These are phyloP conservation scores for Annulohypoxylon truncatum DNA, from an alignment of 2,329 filamentous ascomycete species.

Conservation along the genomic window DNA sequence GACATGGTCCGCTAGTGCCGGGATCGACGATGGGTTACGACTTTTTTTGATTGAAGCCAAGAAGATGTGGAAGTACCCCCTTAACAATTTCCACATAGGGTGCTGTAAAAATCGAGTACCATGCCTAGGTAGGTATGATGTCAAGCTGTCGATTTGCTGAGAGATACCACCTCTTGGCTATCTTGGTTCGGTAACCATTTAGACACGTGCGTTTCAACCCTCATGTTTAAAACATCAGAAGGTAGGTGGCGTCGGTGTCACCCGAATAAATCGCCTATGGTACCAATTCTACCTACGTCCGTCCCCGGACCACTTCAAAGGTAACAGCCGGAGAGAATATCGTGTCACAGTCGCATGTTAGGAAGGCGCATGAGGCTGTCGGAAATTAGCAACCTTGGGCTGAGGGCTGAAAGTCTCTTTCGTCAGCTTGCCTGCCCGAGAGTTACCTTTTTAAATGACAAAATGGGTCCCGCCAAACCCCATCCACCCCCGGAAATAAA, in stretches of 20 bases:
- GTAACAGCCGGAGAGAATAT: neutral
- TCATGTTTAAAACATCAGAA: neutral
- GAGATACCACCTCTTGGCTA: slow-evolving; percentile 8
- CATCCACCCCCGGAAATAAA: slow-evolving; percentile 25
- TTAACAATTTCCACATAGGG: slow-evolving; percentile 38
- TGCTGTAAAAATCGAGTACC: neutral
- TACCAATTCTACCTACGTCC: neutral
- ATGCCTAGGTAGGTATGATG: no score
- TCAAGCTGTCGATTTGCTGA: slow-evolving; percentile 15
- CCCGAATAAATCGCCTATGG: neutral
- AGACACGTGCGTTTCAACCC: slow-evolving; percentile 7
- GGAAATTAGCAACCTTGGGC: slow-evolving; percentile 26
- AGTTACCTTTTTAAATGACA: slow-evolving; percentile 15
- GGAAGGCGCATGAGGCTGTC: slow-evolving; percentile 29
- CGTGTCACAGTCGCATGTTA: slow-evolving; percentile 31
- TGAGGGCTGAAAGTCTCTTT: slow-evolving; percentile 18
- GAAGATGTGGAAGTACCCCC: slow-evolving; percentile 23
- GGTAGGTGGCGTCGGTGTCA: slow-evolving; percentile 9
- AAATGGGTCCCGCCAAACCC: neutral
- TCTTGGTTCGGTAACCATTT: slow-evolving; percentile 5
- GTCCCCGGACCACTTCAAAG: neutral
- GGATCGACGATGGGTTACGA: slow-evolving; percentile 31
- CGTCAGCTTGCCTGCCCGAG: slow-evolving; percentile 17
- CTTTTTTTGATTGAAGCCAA: slow-evolving; percentile 24
- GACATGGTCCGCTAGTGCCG: slow-evolving; percentile 23